Base-by-base conservation (phyloP, 2,329 filamentous ascomycete genomes). In the Cercospora nicotianae region DNA sequence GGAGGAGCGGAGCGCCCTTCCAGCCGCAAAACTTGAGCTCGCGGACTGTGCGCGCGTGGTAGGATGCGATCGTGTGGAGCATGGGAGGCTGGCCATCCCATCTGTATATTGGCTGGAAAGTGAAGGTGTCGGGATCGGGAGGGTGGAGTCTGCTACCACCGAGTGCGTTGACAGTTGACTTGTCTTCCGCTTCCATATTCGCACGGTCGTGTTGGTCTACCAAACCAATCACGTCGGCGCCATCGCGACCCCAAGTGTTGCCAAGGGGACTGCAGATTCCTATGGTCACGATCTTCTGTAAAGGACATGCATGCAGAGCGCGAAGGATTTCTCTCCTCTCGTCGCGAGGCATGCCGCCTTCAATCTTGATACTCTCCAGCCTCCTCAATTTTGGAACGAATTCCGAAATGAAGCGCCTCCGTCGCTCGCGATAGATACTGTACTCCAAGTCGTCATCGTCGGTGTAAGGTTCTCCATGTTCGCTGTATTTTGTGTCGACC, bases 11-110 rank as follows among this genome's bases (percentile, higher is more conserved):
- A 13, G 79, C 77, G 42, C 82, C 82, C 60, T 79, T 79, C 72
- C 82, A 83, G 36, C 82, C 82, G 66, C 82, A 84, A 53, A 84
- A 80, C 67, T 84, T 84, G 60, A 84, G 78, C 69, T 83, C 81
- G 20, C 77, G 77, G 13, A 83, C 68, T 1, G 79, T 82, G 8
- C 67, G 69, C 5, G 79, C 77, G 67, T 82, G 80, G 67, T 79
- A 78, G 0, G 79, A 74, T 6, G 81, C 81, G 9, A 83, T 75
- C 0, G 78, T 81, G 68, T 81, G 77, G 0, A 83, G 75, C 62
- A 84, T 77, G 0, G 81, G 80, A 3, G 78, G 74, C 20, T 73
- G 69, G 5, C 75, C 67, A 2, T 76, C 74, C 81, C 82, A 83
- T 57, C 80, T 81, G 66, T 80, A 83, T 4, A 75, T 67, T 0